Base-by-base conservation (phyloP, 371 early-diverging fungal species). In the Smittium mucronatum region DNA sequence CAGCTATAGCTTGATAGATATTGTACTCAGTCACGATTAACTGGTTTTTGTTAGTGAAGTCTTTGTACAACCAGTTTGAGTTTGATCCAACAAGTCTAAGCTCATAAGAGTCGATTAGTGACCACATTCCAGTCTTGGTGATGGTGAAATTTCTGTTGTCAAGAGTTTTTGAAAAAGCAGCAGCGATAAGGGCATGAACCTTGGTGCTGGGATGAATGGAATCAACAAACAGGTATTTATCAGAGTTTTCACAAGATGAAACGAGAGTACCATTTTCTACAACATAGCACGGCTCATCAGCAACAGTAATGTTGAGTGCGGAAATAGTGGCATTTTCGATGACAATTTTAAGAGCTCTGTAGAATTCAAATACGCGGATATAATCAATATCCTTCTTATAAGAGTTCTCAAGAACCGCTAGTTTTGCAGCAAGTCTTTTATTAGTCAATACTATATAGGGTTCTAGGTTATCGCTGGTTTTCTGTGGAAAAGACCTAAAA, bases 171-270 rank as follows among this genome's bases (percentile, higher is more conserved):
- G 2, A 5, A 34, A 36, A 26, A 5, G 34, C 34, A n/a, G 69
- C 69, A 15, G 36, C 58, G 25, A 68, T 5, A 32, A 68, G 47
- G 11, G 69, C 69, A 58, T 69, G 69, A 31, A 29, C 61, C 32
- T 58, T 69, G 5, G 69, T 35, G 17, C 63, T 63, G 16, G 69
- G 69, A 28, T 69, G 65, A 16, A 60, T 26, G 2, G 8, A 63
- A 28, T 60, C 61, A 30, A 26, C 17, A 30, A 69, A 69, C 16
- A 69, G 8, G 36, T 69, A 64, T 29, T 58, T 1, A 33, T 58
- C 29, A 63, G 31, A 61, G 30, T 47, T 58, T 29, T 30, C 17
- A 58, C 69, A 69, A 35, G 32, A 2, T 26, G 34, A 15, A 47
- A 36, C 47, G 5, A 47, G 21, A 35, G 26, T 47, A 15, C 28